Base-by-base conservation (phyloP, 139 green algal species). In the Ettlia oleoabundans region DNA sequence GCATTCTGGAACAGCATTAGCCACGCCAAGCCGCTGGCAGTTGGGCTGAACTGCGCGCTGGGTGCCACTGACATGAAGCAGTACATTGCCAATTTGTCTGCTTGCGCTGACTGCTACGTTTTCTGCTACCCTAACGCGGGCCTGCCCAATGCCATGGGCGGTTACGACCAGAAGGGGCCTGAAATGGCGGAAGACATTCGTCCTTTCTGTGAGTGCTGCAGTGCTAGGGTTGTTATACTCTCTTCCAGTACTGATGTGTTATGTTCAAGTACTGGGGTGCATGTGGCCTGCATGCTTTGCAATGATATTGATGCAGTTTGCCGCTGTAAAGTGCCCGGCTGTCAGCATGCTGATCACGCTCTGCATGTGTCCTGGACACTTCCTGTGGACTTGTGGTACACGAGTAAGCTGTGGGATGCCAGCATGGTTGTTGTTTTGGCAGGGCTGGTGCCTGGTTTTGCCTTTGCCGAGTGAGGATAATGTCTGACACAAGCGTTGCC, bases 61-160 rank as follows among this genome's bases (percentile, higher is more conserved):
- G 96, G 96, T 22, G 96, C 96, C 30, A 86, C 79, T 24, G 96
- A 99, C 89, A 99, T 99, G 96, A 90, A 94, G 71, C 82, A 90
- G 79, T 99, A 99, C 88, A 88, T 98, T 0, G 93, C 95, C 85
- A 98, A 98, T 86, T 90, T 99, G 65, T 90, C 82, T 47, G 79
- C 85, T 30, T 96, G 90, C 74, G 93, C 95, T 0, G 95, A 99
- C 88, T 98, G 96, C 90, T 98, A 90, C 68, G 94, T 99, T 71
- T 97, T 99, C 86, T 97, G 92, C 89, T 99, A 99, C 91, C 96
- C 96, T 78, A 99, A 99, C 86, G 96, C 96, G 10, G 96, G 96
- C 43, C 91, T 99, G 81, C 96, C 96, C 77, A 99, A 99, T 78
- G 95, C 96, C 76, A 98, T 99, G 95, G 96, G 96, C 55, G 96